A percentile compares a stretch with the other conserved stretches of the same genome.
Conservation (phyloP, 768 basidiomycete genomes). For the Mycena polygramma region DNA sequence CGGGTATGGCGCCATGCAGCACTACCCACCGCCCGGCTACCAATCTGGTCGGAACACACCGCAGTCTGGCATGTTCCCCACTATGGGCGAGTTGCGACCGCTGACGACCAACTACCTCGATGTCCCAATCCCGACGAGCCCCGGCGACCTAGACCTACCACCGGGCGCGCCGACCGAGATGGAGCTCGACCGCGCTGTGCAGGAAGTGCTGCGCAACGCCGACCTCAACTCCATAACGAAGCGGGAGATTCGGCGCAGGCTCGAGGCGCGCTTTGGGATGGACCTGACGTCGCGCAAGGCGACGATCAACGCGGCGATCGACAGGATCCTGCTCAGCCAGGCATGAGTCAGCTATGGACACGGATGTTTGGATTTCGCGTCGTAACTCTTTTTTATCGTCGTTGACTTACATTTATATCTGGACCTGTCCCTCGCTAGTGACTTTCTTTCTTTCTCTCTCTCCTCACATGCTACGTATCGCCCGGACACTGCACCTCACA, state of each 20-base stretch:
- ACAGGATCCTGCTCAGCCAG: constrained; percentile 73
- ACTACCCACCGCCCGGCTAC: constrained; percentile 72
- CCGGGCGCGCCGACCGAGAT: constrained; percentile 68
- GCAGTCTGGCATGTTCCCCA: constrained; percentile 57
- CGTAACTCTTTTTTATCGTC: neutral
- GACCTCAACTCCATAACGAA: constrained; percentile 95
- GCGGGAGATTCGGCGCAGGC: constrained; percentile 84
- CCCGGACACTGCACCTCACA: constrained; percentile 10
- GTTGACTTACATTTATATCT: constrained; percentile 17
- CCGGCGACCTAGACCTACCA: constrained; percentile 63
- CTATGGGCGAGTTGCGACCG: constrained; percentile 68
- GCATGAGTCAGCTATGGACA: constrained; percentile 33
- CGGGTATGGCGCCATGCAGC: constrained; percentile 49
- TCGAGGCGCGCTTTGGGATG: constrained; percentile 87
- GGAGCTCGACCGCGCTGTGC: constrained; percentile 82
- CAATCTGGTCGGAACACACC: constrained; percentile 86
- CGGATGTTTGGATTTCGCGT: constrained; percentile 2
- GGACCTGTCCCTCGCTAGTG: constrained; percentile 20
- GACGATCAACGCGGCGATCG: constrained; percentile 84
- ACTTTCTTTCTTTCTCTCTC: constrained; percentile 2
- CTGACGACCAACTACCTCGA: constrained; percentile 85
- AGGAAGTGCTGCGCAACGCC: constrained; percentile 78
- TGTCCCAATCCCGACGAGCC: constrained; percentile 70
- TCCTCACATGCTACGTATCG: constrained; percentile 21
- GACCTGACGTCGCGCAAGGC: constrained; percentile 80